These are phyloP conservation scores for Bipolaris victoriae DNA, from an alignment of 2,329 filamentous ascomycete species.

Conservation along the genomic window DNA sequence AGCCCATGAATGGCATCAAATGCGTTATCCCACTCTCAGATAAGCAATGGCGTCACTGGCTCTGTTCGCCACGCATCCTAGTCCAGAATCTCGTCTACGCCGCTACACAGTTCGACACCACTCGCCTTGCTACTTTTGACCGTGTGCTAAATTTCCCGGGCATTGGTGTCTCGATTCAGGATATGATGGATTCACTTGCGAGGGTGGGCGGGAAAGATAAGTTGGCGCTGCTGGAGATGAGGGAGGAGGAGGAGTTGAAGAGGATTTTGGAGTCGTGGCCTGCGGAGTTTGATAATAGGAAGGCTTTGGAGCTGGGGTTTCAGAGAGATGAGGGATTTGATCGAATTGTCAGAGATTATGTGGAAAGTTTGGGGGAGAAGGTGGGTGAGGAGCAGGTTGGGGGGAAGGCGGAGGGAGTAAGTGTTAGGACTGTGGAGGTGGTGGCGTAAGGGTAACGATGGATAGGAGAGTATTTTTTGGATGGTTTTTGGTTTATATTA, in stretches of 20 bases:
- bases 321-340: conserved; percentile 52
- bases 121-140: conserved; percentile 53
- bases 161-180: conserved; percentile 54
- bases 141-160: conserved; percentile 51
- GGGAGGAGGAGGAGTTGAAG: conserved; percentile 54
- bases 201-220: conserved; percentile 59
- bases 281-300: conserved; percentile 59
- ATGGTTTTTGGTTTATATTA: too few relatives aligned
- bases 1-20: conserved; percentile 61
- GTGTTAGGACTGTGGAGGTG: too few relatives aligned
- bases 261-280: conserved; percentile 61
- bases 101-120: conserved; percentile 47
- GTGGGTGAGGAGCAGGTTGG: too few relatives aligned
- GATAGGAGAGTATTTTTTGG: too few relatives aligned
- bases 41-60: conserved; percentile 59
- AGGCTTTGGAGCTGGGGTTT: conserved; percentile 59
- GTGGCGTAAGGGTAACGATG: too few relatives aligned
- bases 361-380: not conserved
- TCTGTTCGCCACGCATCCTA: conserved; percentile 60
- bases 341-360: conserved; percentile 50
- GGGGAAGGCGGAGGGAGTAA: too few relatives aligned
- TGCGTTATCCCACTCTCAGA: conserved; percentile 54
- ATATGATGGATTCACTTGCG: conserved; percentile 61
- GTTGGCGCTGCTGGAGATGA: conserved; percentile 55
- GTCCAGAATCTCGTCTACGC: conserved; percentile 59